Percentiles rank a stretch among this genome's conserved stretches.
These are phyloP conservation scores for Colletotrichum theobromicola DNA, from an alignment of 2,329 filamentous ascomycete species.

Conservation along the genomic window DNA sequence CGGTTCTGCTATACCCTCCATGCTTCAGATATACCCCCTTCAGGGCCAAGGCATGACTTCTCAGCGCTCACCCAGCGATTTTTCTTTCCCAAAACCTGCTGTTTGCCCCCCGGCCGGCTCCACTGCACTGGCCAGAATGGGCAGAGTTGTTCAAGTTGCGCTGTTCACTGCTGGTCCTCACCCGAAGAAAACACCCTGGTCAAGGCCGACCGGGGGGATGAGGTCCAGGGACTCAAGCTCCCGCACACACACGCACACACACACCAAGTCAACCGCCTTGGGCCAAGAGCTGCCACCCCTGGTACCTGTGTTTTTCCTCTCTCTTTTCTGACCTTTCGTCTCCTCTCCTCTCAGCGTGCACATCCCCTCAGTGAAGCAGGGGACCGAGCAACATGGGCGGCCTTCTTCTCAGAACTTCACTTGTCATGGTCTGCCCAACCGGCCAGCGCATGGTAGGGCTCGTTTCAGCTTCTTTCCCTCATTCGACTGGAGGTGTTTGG, in stretches of 20 bases:
- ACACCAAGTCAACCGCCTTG: conserved; percentile 20
- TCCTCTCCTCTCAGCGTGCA: not conserved
- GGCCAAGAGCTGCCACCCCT: conserved; percentile 22
- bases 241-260: not conserved
- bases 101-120: conserved; percentile 13
- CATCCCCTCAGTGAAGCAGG: conserved; percentile 19
- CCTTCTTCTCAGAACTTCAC: conserved; percentile 34
- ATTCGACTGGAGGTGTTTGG: conserved; percentile 41
- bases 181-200: conserved; percentile 9
- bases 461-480: conserved; percentile 48
- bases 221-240: conserved; percentile 11
- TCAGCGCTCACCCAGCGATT: conserved; percentile 8
- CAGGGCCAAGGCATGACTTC: conserved; percentile 18
- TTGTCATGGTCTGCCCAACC: conserved; percentile 43
- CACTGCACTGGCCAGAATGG: conserved; percentile 11
- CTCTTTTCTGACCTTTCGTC: not conserved
- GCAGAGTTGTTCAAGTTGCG: conserved; percentile 10
- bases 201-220: not conserved
- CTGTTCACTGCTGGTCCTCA: conserved; percentile 4
- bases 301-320: conserved; percentile 3
- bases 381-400: conserved; percentile 8
- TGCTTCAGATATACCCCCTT: conserved; percentile 24
- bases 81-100: conserved; percentile 18
- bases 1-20: conserved; percentile 24
- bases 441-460: conserved; percentile 43